Percentiles rank a stretch among this genome's conserved stretches.
Conservation (phyloP, 345 rosid species). For the Rhizophora apiculata region DNA sequence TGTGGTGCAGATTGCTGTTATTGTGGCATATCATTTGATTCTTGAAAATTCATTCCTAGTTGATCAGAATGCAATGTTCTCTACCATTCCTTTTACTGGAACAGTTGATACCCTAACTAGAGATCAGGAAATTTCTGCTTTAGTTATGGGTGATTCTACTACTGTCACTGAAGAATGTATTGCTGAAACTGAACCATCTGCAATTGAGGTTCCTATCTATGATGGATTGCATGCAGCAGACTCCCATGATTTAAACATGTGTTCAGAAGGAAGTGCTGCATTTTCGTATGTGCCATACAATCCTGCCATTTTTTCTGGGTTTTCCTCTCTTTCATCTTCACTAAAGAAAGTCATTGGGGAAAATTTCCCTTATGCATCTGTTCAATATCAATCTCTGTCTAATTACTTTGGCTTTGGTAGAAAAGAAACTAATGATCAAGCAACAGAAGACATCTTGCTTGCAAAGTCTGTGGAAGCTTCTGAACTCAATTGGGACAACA, state of each 20-base stretch:
- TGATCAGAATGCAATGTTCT: constrained; percentile 79
- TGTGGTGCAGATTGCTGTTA: constrained; percentile 65
- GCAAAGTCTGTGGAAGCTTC: constrained; percentile 33
- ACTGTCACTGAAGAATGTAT: constrained; percentile 29
- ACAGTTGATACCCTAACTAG: constrained; percentile 19
- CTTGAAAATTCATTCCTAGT: constrained; percentile 87
- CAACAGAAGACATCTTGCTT: constrained; percentile 39
- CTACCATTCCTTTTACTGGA: constrained; percentile 46
- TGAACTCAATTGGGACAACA: constrained; percentile 33
- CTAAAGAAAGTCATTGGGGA: constrained; percentile 59
- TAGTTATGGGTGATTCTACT: constrained; percentile 23
- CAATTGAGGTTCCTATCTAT: constrained; percentile 44
- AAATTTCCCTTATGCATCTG: constrained; percentile 37
- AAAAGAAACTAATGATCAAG: constrained; percentile 27
- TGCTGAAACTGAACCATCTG: constrained; percentile 25
- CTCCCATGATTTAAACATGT: constrained; percentile 25
- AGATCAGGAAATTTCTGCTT: constrained; percentile 24
- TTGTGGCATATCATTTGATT: constrained; percentile 73
- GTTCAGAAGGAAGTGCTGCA: constrained; percentile 31
- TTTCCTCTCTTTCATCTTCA: constrained; percentile 73
- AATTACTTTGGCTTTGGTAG: constrained; percentile 55
- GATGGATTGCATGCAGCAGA: constrained; percentile 37
- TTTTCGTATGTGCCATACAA: constrained; percentile 63
- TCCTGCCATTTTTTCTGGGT: constrained; percentile 74
- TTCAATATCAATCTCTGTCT: constrained; percentile 45